Evolutionary conservation across 2,329 filamentous ascomycete species (phyloP), one percentile per base, ranked within the genome.

Genomic region (Xylaria sp.): DNA sequence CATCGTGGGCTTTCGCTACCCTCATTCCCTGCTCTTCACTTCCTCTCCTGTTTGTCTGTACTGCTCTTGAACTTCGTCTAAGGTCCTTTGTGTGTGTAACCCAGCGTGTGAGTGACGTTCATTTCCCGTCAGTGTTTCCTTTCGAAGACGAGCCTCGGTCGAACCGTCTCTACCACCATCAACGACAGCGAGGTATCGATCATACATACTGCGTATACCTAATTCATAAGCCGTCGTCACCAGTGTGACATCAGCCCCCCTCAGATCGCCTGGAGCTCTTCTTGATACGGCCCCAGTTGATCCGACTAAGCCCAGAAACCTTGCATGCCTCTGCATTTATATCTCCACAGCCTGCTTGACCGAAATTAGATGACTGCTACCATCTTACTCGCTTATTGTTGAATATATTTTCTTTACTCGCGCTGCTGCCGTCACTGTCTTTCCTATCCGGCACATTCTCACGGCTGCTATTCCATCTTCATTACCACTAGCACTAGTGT

Each of bases 281-380:
- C 33, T 38, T 38, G n/a, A 51, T 25, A 38, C 33, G 49, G 33
- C 21, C 33, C 49, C 19, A 51, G n/a, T 25, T 19, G 38, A 40
- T 31, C 12, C 33, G 23, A 43, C 23, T 38, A 40, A 43, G 21
- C 37, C 64, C 58, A 42, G 43, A 47, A 25, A 47, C 57, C 40
- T 52, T 52, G 54, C 50, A 59, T 61, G 50, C 42, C 61, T 37
- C 52, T 28, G 47, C 45, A 47, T 25, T 53, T 42, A 52, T 52
- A 43, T 59, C 53, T 51, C 55, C 58, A 64, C 66, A 63, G 60
- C 60, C 53, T 60, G 63, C 63, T 56, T 61, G 19, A 47, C 19
- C 55, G 38, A 42, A 42, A 57, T 51, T 63, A 61, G 40, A 53
- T 43, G 25, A 17, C 9, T 54, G n/a, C 42, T 57, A 11, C 33